These are phyloP conservation scores for Leishmania amazonensis DNA, from an alignment of 208 protist genomes.

Conservation along the genomic window DNA sequence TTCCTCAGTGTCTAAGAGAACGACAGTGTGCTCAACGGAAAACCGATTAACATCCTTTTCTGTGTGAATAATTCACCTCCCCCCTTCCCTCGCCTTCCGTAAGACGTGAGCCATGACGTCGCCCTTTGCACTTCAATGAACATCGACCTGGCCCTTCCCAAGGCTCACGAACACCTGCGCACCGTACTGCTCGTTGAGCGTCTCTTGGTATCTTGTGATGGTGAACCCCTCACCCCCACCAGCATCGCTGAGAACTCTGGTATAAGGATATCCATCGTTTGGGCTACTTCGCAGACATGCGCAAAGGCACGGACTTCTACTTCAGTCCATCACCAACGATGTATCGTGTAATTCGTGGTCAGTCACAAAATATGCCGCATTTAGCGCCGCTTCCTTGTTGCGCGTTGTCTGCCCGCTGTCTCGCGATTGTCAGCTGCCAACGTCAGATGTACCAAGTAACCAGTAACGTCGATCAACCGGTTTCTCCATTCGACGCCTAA, in stretches of 20 bases:
- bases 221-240: conserved; percentile 33
- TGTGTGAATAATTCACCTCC: conserved; percentile 1
- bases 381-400: conserved; percentile 20
- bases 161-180: conserved; percentile 40
- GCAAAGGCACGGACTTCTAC: conserved; percentile 26
- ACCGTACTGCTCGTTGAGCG: conserved; percentile 15
- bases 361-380: conserved; percentile 29
- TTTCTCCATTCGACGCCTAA: conserved; percentile 26
- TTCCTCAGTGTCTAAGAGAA: conserved; percentile 49
- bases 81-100: neutral
- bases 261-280: neutral
- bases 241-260: conserved; percentile 7
- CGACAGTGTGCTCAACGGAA: conserved; percentile 20
- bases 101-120: conserved; percentile 32
- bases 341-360: conserved; percentile 30
- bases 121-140: conserved; percentile 31
- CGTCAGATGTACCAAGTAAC: neutral
- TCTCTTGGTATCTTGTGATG: conserved; percentile 7
- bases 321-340: conserved; percentile 43
- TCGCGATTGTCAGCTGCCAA: neutral
- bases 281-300: neutral
- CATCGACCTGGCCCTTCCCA: conserved; percentile 39
- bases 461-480: conserved; percentile 21
- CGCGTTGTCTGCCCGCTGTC: conserved; percentile 17
- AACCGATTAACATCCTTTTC: neutral